These are phyloP conservation scores for Neofusicoccum kwambonambiense DNA, from an alignment of 2,329 filamentous ascomycete species.

Conservation along the genomic window DNA sequence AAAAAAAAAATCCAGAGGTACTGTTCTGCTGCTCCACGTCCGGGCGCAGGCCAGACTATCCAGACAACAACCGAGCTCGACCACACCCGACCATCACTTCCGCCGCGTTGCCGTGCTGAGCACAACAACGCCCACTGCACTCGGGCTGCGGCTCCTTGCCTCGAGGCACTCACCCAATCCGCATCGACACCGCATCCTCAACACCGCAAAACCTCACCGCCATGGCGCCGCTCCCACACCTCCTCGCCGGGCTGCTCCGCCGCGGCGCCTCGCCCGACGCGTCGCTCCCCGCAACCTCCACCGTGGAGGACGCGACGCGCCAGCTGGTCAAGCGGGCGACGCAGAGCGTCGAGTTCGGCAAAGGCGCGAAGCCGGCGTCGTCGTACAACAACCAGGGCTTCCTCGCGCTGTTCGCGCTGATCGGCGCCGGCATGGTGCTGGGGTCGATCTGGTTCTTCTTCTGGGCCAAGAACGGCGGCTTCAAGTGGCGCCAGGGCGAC, in stretches of 20 bases:
- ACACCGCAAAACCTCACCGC: neutral
- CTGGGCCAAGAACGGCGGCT: slow-evolving; percentile 94
- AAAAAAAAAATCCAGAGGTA: neutral
- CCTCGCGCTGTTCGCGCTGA: slow-evolving; percentile 83
- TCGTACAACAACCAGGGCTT: slow-evolving; percentile 58
- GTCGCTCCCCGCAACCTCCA: neutral
- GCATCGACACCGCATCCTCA: neutral
- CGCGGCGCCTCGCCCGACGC: neutral
- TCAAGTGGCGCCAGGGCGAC: slow-evolving; percentile 78
- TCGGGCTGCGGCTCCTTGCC: slow-evolving; percentile 2
- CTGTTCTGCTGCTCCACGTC: slow-evolving; percentile 1
- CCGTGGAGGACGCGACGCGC: neutral
- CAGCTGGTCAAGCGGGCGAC: slow-evolving; percentile 6
- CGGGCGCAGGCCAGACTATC: neutral
- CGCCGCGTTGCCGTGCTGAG: neutral
- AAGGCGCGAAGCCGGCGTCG: slow-evolving; percentile 36
- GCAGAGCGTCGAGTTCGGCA: slow-evolving; percentile 25
- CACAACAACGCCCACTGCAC: neutral
- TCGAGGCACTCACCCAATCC: neutral
- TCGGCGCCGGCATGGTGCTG: slow-evolving; percentile 74
- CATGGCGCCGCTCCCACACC: slow-evolving; percentile 9
- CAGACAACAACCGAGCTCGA: neutral
- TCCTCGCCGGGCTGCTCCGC: slow-evolving; percentile 2
- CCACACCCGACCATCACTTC: neutral
- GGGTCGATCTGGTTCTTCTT: slow-evolving; percentile 94